Percentiles rank a stretch among this genome's conserved stretches.
Conservation (phyloP, 495 filamentous ascomycete genomes). For the Penicillium soppii region DNA sequence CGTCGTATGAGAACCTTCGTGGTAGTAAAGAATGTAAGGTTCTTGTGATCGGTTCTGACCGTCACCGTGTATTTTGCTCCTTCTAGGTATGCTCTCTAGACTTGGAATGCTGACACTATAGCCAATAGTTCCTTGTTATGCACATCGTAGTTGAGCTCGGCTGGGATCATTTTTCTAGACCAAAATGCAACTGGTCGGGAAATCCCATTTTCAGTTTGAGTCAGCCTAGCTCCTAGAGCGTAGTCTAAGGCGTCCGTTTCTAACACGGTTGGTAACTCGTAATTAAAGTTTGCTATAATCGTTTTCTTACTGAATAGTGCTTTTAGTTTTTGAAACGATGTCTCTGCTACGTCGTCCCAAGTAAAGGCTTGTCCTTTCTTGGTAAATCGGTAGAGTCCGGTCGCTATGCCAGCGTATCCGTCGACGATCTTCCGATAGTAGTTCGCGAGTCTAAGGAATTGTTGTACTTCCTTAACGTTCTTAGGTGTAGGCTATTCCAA, state of each 20-base stretch:
- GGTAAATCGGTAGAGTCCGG: conserved; percentile 1
- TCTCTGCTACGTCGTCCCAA: conserved; percentile 1
- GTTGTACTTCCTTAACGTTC: conserved; percentile 10
- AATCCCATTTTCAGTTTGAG: conserved; percentile 6
- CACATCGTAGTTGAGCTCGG: conserved; percentile 33
- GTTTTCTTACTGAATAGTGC: not conserved
- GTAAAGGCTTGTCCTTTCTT: conserved; percentile 9
- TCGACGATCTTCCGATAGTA: conserved; percentile 16
- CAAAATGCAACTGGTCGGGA: conserved; percentile 18
- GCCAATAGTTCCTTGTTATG: conserved; percentile 29
- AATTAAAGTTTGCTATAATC: conserved; percentile 7
- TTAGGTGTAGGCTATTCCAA: conserved; percentile 1
- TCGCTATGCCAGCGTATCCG: conserved; percentile 1
- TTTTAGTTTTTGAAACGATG: conserved; percentile 14
- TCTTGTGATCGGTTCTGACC: conserved; percentile 19
- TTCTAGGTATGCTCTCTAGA: conserved; percentile 25
- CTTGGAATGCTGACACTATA: conserved; percentile 25
- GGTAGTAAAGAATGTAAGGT: conserved; percentile 18
- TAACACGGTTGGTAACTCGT: conserved; percentile 3
- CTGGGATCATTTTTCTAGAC: conserved; percentile 21
- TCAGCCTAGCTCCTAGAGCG: conserved; percentile 4
- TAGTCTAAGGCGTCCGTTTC: conserved; percentile 17
- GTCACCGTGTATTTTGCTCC: conserved; percentile 8
- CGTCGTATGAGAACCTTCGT: conserved; percentile 14
- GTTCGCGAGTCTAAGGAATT: conserved; percentile 10